phyloP scores from a whole-genome alignment of 164 flowering plant species.

The grape (Vitis vinifera) region ASM3070453v1 NC_081809.1:25471001-25471500 shows the following conservation, averaged over 20 bases:
- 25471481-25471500: constrained; percentile 27
- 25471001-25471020: constrained; percentile 1
- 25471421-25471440: constrained; percentile 37
- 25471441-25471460: constrained; percentile 32
- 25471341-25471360: constrained; percentile 20
- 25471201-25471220: background rate
- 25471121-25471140: constrained; percentile 6
- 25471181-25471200: background rate
- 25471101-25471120: constrained; percentile 8
- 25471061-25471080: background rate
- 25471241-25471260: background rate
- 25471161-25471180: constrained; percentile 14
- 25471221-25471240: background rate
- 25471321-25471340: constrained; percentile 31
- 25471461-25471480: constrained; percentile 22
- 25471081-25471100: constrained; percentile 4
- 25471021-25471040: background rate
- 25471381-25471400: constrained; percentile 36
- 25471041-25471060: background rate
- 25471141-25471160: constrained; percentile 10
- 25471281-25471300: constrained; percentile 46
- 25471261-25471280: too few relatives aligned
- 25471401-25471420: constrained; percentile 26
- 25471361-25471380: constrained; percentile 26
- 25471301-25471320: constrained; percentile 39